Evolutionary conservation across 371 early-diverging fungal species (phyloP).

Genomic region (Mortierella sp.): DNA sequence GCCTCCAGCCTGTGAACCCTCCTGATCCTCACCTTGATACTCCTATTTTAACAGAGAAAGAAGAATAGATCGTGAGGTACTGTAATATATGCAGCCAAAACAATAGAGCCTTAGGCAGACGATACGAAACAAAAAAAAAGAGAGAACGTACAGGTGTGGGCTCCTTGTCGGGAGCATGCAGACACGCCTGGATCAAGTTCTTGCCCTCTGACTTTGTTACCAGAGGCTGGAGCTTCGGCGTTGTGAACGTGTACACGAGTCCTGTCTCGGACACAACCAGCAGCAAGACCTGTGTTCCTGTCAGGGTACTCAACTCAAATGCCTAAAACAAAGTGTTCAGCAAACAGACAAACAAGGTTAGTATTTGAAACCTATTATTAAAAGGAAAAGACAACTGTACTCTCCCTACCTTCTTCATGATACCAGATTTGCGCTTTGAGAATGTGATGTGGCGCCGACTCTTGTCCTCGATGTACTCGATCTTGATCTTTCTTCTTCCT

Average conservation of each 20-base stretch:
- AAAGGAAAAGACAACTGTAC: background rate
- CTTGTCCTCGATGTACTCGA: conserved; percentile 97
- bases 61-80: background rate
- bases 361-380: too few species aligned
- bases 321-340: conserved; percentile 66
- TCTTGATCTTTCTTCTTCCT: conserved; percentile 95
- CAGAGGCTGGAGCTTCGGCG: conserved; percentile 95
- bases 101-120: background rate
- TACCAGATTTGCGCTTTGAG: conserved; percentile 98
- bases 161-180: conserved; percentile 85
- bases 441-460: conserved; percentile 97
- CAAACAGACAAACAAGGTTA: conserved; percentile 2
- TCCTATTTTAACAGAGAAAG: conserved; percentile 8
- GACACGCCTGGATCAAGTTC: conserved; percentile 94
- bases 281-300: conserved; percentile 97
- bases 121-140: background rate
- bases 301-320: conserved; percentile 95
- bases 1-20: conserved; percentile 10
- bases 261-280: conserved; percentile 98
- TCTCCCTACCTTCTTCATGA: conserved; percentile 73
- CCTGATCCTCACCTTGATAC: conserved; percentile 10
- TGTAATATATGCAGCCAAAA: background rate
- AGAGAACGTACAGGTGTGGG: conserved; percentile 29
- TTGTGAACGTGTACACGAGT: conserved; percentile 98
- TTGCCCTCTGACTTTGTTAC: conserved; percentile 95